Evolutionary conservation across 495 filamentous ascomycete genomes (phyloP).

Genomic region (Tuber calosporum): DNA sequence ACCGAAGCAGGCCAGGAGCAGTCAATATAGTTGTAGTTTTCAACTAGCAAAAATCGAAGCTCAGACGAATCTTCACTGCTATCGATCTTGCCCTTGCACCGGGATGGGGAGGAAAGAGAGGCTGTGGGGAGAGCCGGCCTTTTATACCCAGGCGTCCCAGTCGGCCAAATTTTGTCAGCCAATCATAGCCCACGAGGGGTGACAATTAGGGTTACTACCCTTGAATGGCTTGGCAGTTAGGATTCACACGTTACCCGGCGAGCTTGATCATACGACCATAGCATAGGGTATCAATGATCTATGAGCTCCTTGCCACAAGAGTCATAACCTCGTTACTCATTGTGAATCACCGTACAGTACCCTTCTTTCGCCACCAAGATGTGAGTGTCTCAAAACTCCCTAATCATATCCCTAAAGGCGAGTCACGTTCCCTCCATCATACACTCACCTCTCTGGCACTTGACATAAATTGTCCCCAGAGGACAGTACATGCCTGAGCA

Average conservation of each 20-base stretch:
- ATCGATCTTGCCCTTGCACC: conserved; percentile 52
- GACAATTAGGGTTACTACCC: neutral
- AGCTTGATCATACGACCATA: too few species aligned
- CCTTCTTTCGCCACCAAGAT: too few species aligned
- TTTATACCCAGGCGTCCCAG: conserved; percentile 34
- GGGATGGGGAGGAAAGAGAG: conserved; percentile 44
- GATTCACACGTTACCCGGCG: neutral
- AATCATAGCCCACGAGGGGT: neutral
- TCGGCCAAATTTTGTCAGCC: conserved; percentile 2
- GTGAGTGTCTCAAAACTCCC: too few species aligned
- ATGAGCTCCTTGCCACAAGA: neutral
- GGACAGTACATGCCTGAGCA: too few species aligned
- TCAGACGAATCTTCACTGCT: conserved; percentile 53
- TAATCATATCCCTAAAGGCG: too few species aligned
- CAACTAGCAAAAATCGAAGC: conserved; percentile 54
- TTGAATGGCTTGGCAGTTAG: neutral
- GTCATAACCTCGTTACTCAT: neutral
- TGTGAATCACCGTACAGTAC: too few species aligned
- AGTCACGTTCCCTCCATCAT: too few species aligned
- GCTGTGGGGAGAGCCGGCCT: conserved; percentile 8
- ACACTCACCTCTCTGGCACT: too few species aligned
- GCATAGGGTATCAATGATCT: neutral
- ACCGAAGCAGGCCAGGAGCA: conserved; percentile 45
- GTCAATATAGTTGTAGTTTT: conserved; percentile 51
- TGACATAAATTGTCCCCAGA: too few species aligned